These are phyloP conservation scores for Forsythia viridissima DNA, from an alignment of 257 asterid species.

Conservation along the genomic window DNA sequence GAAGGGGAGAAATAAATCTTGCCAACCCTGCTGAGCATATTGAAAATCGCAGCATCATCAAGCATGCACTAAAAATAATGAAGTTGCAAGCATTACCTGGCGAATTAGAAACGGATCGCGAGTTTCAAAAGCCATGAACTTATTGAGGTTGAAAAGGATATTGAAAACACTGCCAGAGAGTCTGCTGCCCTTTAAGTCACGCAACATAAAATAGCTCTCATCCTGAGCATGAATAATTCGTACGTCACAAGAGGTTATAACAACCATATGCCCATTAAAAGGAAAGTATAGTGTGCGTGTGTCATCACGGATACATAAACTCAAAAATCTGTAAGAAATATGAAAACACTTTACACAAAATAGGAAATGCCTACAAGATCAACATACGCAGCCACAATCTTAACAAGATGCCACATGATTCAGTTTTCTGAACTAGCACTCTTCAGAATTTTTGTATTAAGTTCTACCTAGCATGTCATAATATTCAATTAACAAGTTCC, in stretches of 20 bases:
- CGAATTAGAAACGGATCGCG: slow-evolving; percentile 98
- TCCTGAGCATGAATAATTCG: slow-evolving; percentile 54
- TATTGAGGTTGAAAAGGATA: slow-evolving; percentile 94
- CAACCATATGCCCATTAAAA: neutral
- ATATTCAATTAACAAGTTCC: slow-evolving; percentile 19
- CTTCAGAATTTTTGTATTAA: neutral
- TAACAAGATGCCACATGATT: slow-evolving; percentile 14
- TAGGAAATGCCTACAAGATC: neutral
- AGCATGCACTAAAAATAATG: neutral
- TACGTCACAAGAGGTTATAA: slow-evolving; percentile 17
- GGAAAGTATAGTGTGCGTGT: neutral
- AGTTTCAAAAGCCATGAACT: slow-evolving; percentile 99
- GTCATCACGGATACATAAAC: slow-evolving; percentile 6
- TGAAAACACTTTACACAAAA: neutral
- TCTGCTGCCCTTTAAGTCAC: slow-evolving; percentile 84
- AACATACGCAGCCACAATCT: slow-evolving; percentile 1
- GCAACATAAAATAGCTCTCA: slow-evolving; percentile 75
- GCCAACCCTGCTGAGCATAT: slow-evolving; percentile 18
- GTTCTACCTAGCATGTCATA: slow-evolving; percentile 11
- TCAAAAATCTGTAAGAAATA: slow-evolving; percentile 3
- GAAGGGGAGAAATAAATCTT: neutral
- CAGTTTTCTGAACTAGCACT: slow-evolving; percentile 13
- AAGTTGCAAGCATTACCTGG: slow-evolving; percentile 60
- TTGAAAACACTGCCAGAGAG: slow-evolving; percentile 91
- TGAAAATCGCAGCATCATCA: neutral